Percentiles rank a stretch among this genome's conserved stretches.
phyloP scores from a whole-genome alignment of 257 asterid genomes.

The Handroanthus guayacan region DNA sequence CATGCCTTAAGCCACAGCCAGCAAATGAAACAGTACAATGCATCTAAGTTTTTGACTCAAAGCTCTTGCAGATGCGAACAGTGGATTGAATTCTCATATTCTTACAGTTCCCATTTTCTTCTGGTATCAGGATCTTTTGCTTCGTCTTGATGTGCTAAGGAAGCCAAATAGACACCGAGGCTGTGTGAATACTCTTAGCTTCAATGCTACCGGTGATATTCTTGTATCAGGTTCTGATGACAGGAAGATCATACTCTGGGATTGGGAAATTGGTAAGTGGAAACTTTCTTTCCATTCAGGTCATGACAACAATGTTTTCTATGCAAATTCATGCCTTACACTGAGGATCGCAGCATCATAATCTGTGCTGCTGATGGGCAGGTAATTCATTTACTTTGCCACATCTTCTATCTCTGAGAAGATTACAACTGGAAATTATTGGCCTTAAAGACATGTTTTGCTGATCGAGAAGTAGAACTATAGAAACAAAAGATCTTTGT shows the following conservation, averaged over 20 bases:
- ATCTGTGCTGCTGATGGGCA: neutral
- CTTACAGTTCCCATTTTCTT: too few relatives aligned
- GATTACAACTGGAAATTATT: too few relatives aligned
- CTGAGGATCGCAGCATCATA: neutral
- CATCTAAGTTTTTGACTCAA: too few relatives aligned
- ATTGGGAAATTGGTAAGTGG: neutral
- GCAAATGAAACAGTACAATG: too few relatives aligned
- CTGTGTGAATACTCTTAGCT: neutral
- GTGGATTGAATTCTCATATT: too few relatives aligned
- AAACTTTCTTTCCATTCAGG: slow-evolving; percentile 3
- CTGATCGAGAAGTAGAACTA: too few relatives aligned
- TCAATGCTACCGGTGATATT: neutral
- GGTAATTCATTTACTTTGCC: neutral
- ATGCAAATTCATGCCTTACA: neutral
- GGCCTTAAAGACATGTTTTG: too few relatives aligned
- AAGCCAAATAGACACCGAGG: neutral
- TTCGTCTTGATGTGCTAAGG: neutral
- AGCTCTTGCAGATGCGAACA: too few relatives aligned
- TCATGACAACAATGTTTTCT: neutral
- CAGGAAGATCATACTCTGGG: neutral
- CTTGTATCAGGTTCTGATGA: neutral
- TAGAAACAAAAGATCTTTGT: too few relatives aligned
- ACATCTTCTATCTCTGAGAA: too few relatives aligned
- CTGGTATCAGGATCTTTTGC: neutral
- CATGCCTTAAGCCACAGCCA: too few relatives aligned